Base-by-base conservation (phyloP, 148 eudicot species). In the Pharnaceum exiguum region DNA sequence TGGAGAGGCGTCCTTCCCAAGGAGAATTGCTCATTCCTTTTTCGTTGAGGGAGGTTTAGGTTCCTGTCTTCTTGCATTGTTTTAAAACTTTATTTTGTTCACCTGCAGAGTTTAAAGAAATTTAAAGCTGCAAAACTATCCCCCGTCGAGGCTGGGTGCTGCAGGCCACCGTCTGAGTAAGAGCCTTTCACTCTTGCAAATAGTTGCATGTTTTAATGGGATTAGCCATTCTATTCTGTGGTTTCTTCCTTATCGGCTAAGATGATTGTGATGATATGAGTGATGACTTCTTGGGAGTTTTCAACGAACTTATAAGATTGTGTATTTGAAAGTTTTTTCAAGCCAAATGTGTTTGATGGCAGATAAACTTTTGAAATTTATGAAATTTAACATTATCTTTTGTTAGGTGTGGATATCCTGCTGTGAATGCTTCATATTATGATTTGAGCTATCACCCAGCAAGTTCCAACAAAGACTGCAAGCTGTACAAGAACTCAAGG, bases 131-230 rank as follows among this genome's bases (percentile, higher is more conserved):
- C 97, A 23, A 82, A 84, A 73, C 64, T 90, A 67, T 70, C 77
- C 37, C 97, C 97, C 31, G 67, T 86, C 16, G 97, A 86, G 74
- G 84, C 95, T 55, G 97, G 95, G 52, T 90, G 95, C 75, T 90
- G 97, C 60, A 73, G 86, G 51, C 95, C 97, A 36, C 97, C 97
- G 29, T 90, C 91, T 15, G 85, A 74, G 95, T 90, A 86, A 50
- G 86, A 65, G 39, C 45, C 49, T 62, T 5, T 32, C 27, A n/a
- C 35, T n/a, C 21, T 33, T 26, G 24, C 22, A 25, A 19, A 8
- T 57, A 33, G 30, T 44, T 12, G 21, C 4, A n/a, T 45, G 21
- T 7, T 27, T 4, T 45, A 27, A 22, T 45, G 19, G 13, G 5
- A 19, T 7, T 21, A 17, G 26, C 8, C 26, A 21, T 21, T 7